A percentile compares a stretch with the other conserved stretches of the same genome.
Evolutionary conservation across 345 rosid species (phyloP).

Genomic region (Syzygium oleosum): DNA sequence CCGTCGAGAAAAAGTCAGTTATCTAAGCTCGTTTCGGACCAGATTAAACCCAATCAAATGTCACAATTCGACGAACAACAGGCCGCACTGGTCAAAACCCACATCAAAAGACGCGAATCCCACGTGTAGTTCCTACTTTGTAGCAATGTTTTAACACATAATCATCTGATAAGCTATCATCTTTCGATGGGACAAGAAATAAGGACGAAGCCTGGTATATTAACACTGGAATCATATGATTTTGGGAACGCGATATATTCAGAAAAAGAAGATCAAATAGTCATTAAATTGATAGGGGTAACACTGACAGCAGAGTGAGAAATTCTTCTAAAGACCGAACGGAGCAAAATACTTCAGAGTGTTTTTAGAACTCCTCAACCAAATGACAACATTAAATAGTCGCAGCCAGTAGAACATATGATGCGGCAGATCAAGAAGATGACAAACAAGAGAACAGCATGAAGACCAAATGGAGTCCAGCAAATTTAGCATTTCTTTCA

Average conservation of each 20-base stretch:
- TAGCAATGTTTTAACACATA: not conserved
- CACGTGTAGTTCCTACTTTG: not conserved
- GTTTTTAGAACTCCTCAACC: not conserved
- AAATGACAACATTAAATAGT: not conserved
- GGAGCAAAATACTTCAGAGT: not conserved
- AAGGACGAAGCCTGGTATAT: not conserved
- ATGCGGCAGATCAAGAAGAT: not conserved
- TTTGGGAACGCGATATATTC: not conserved
- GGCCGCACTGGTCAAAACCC: not conserved
- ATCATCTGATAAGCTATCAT: not conserved
- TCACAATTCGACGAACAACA: not conserved
- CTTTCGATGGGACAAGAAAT: not conserved
- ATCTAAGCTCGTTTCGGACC: not conserved
- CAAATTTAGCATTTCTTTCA: not conserved
- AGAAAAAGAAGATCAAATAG: not conserved
- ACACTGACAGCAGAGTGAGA: not conserved
- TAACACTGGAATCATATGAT: not conserved
- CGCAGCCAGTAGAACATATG: not conserved
- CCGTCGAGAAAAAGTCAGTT: not conserved
- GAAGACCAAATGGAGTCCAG: not conserved
- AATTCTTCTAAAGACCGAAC: not conserved
- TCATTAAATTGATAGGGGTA: not conserved
- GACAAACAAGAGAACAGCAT: not conserved
- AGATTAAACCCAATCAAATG: not conserved
- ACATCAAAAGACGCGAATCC: not conserved